phyloP scores from a whole-genome alignment of 371 early-diverging fungal species.

The Syncephalastrum racemosum region DNA sequence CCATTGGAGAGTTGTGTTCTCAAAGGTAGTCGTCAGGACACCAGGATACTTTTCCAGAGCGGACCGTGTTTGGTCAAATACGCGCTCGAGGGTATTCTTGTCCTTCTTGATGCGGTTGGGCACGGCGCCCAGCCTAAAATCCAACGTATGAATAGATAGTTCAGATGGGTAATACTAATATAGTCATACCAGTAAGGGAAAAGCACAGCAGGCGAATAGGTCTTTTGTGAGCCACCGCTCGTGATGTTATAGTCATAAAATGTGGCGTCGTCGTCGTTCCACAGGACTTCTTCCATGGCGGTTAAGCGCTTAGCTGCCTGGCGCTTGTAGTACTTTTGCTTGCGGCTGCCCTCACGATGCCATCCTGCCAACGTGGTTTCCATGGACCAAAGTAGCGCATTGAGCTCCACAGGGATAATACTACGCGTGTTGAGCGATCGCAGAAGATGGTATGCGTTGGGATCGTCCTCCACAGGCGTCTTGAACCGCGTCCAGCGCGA shows the following conservation, averaged over 20 bases:
- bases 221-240: constrained; percentile 23
- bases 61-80: constrained; percentile 33
- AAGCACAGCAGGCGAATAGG: constrained; percentile 42
- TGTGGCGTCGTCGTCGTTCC: constrained; percentile 39
- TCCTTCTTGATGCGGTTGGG: constrained; percentile 25
- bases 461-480: constrained; percentile 19
- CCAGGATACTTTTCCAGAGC: constrained; percentile 50
- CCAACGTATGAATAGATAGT: neutral
- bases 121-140: constrained; percentile 36
- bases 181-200: constrained; percentile 44
- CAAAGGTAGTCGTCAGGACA: constrained; percentile 66
- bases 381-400: constrained; percentile 77
- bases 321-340: constrained; percentile 30
- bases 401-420: constrained; percentile 85
- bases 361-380: constrained; percentile 63
- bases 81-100: constrained; percentile 14
- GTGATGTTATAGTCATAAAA: constrained; percentile 63
- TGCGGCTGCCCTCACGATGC: constrained; percentile 22
- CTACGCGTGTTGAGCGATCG: constrained; percentile 58
- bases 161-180: neutral
- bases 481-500: constrained; percentile 66
- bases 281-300: constrained; percentile 53
- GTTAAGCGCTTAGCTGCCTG: constrained; percentile 38
- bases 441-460: constrained; percentile 30
- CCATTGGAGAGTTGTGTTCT: constrained; percentile 79